phyloP scores from a whole-genome alignment of 2,329 filamentous ascomycete genomes.

The Verticillium nonalfalfae region DNA sequence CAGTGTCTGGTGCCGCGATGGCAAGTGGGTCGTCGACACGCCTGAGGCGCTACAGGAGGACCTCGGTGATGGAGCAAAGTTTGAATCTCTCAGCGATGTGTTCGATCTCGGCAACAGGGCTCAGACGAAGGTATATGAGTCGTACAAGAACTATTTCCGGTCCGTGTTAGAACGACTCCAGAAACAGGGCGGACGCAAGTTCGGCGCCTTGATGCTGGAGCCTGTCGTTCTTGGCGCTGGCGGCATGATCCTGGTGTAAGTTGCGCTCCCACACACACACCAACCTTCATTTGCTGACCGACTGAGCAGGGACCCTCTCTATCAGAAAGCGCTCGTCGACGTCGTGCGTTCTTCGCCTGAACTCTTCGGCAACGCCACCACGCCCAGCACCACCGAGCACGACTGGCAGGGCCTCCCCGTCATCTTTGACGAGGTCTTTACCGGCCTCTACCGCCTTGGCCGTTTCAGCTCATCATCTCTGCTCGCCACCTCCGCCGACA shows the following conservation, averaged over 20 bases:
- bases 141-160: conserved; percentile 56
- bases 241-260: conserved; percentile 75
- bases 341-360: conserved; percentile 55
- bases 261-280: conserved; percentile 8
- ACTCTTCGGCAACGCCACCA: conserved; percentile 37
- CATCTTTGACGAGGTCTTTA: conserved; percentile 84
- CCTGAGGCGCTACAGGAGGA: conserved; percentile 40
- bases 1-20: conserved; percentile 58
- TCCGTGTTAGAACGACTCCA: conserved; percentile 44
- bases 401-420: conserved; percentile 71
- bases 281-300: conserved; percentile 1
- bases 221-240: conserved; percentile 76
- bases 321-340: conserved; percentile 65
- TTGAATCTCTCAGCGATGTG: conserved; percentile 45
- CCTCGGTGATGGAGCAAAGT: conserved; percentile 35
- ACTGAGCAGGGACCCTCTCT: conserved; percentile 64
- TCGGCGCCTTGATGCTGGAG: conserved; percentile 75
- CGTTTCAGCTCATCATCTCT: conserved; percentile 65
- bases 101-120: conserved; percentile 52
- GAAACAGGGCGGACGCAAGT: conserved; percentile 49
- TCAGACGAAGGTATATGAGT: conserved; percentile 32
- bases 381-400: conserved; percentile 12
- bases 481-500: conserved; percentile 62
- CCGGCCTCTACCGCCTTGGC: conserved; percentile 75
- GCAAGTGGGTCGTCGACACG: conserved; percentile 58